Conservation (phyloP, 768 basidiomycete genomes). For the Rhizopogon roseolus region DNA sequence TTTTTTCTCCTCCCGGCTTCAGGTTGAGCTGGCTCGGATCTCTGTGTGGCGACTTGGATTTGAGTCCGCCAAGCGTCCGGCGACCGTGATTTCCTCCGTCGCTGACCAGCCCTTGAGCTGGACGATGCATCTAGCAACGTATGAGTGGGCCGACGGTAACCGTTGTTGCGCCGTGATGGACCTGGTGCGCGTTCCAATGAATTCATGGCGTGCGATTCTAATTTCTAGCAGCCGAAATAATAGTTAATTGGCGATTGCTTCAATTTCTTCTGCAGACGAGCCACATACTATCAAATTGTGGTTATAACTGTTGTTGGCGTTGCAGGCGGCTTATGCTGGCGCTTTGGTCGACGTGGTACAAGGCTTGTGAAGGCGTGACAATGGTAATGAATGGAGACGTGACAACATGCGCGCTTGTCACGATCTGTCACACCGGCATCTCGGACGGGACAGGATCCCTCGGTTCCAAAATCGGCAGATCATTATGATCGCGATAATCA, state of each 20-base stretch:
- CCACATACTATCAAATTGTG: neutral
- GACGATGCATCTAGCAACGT: neutral
- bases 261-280: neutral
- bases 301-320: neutral
- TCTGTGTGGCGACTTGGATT: constrained; percentile 12
- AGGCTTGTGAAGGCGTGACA: neutral
- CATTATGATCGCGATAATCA: neutral
- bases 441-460: too few relatives aligned
- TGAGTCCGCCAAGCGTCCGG: constrained; percentile 23
- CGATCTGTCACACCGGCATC: too few relatives aligned
- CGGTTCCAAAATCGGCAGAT: neutral
- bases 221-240: neutral
- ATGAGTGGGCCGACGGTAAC: constrained; percentile 15
- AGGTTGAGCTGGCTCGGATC: constrained; percentile 15
- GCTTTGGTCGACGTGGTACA: neutral
- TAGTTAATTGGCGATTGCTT: neutral
- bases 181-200: neutral
- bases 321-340: neutral
- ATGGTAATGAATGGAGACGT: neutral
- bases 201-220: constrained; percentile 11
- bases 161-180: constrained; percentile 20
- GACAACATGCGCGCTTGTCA: neutral
- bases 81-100: constrained; percentile 31
- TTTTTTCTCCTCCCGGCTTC: constrained; percentile 29
- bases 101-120: constrained; percentile 14